Percentiles rank a stretch among this genome's conserved stretches.
These are phyloP conservation scores for Arthrinium puccinioides DNA, from an alignment of 2,329 filamentous ascomycete species.

Conservation along the genomic window DNA sequence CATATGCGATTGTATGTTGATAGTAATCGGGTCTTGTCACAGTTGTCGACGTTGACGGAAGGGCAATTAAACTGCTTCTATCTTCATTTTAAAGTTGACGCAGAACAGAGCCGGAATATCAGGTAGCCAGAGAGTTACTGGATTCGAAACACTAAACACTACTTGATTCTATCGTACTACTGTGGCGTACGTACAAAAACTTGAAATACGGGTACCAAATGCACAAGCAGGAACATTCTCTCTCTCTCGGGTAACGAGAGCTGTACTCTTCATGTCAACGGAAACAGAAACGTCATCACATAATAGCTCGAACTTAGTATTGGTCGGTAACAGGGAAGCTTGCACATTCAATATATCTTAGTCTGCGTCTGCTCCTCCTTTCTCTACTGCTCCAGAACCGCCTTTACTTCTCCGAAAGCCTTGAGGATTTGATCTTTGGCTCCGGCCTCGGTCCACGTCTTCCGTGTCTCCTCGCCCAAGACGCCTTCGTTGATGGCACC, in stretches of 20 bases:
- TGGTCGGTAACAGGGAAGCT: too few relatives aligned
- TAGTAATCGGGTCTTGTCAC: not conserved
- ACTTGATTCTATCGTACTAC: too few relatives aligned
- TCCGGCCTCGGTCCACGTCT: constrained; percentile 13
- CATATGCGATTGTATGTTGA: not conserved
- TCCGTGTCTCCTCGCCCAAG: constrained; percentile 12
- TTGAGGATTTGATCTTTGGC: constrained; percentile 10
- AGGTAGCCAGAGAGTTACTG: too few relatives aligned
- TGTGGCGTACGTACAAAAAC: too few relatives aligned
- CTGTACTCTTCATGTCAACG: too few relatives aligned
- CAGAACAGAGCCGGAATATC: not conserved
- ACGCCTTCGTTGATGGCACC: constrained; percentile 14
- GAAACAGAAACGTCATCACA: too few relatives aligned
- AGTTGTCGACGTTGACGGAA: not conserved
- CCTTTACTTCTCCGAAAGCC: constrained; percentile 18
- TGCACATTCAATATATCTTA: too few relatives aligned
- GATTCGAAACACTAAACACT: too few relatives aligned
- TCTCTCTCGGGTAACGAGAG: too few relatives aligned
- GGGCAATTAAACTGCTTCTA: not conserved
- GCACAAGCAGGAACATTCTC: too few relatives aligned
- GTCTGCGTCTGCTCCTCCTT: not conserved
- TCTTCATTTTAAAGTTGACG: not conserved
- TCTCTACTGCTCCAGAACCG: constrained; percentile 14
- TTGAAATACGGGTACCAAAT: too few relatives aligned
- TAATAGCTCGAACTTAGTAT: too few relatives aligned